Evolutionary conservation across 2,329 filamentous ascomycete species (phyloP), one percentile per base, ranked within the genome.

Genomic region (Microcyclospora pomicola): DNA sequence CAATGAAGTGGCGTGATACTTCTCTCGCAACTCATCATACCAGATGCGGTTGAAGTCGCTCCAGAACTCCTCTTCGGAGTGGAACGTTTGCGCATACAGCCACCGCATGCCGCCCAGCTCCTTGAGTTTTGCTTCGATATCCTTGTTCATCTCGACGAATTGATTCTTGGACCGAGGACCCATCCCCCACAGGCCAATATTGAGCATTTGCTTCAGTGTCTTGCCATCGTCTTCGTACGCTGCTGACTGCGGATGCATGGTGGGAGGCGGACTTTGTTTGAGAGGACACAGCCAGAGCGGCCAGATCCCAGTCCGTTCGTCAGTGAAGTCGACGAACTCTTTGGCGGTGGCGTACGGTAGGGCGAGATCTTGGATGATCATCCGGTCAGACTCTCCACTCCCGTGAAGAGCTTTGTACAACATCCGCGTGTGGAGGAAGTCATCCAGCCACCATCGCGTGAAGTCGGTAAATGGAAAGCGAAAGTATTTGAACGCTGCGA

Each of bases 31-130:
- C 2, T 51, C 55, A 33, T 80, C 71, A 43, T 82, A 81, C 50
- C 71, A 72, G 6, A 60, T 48, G 29, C 66, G 62, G 51, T 80
- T 71, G 43, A 81, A 82, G 37, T 72, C 65, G 9, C 62, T 55
- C 77, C 78, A 82, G 53, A 83, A 83, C 45, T 82, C 78, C 0
- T 72, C 67, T 51, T 79, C 71, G 2, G 67, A 72, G 54, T 80
- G 80, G 56, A 77, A 82, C 0, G 75, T 73, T 40, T 82, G 77
- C 1, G 77, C 76, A 44, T 83, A 83, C 1, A 83, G 59, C 64
- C 75, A 80, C 58, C 82, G 82, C 63, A 74, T 76, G 5, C 79
- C 79, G 2, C 70, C 65, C 6, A 78, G 63, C 16, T 71, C 67
- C 7, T 66, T 65, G 0, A 81, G 64, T 38, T 71, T 73, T 7